Conservation (phyloP, 2,329 filamentous ascomycete species). For the Piedraia hortae region DNA sequence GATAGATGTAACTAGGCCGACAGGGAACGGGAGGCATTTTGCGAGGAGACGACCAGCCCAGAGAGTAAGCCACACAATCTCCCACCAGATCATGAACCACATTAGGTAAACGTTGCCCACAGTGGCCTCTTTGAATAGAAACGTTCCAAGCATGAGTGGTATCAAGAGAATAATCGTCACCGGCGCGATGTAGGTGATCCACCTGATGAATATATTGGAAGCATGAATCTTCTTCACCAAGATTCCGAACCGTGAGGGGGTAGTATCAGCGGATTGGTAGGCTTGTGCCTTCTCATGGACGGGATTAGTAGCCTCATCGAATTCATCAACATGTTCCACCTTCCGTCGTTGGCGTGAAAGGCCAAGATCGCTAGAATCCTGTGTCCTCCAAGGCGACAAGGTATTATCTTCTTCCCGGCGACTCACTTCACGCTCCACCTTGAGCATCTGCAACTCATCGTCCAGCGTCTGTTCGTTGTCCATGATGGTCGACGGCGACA, state of each 20-base stretch:
- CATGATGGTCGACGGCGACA: conserved; percentile 27
- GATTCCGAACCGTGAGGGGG: conserved; percentile 31
- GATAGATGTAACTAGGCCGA: conserved; percentile 38
- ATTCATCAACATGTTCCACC: conserved; percentile 34
- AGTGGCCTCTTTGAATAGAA: conserved; percentile 25
- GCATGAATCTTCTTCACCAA: conserved; percentile 37
- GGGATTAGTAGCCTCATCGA: conserved; percentile 39
- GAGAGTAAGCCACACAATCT: conserved; percentile 73
- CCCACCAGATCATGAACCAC: conserved; percentile 91
- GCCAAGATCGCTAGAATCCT: conserved; percentile 19
- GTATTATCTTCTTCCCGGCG: conserved; percentile 13
- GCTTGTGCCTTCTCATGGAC: conserved; percentile 37
- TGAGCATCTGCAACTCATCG: conserved; percentile 37
- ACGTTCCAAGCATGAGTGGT: conserved; percentile 35
- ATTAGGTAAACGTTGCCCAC: conserved; percentile 50
- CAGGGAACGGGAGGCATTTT: conserved; percentile 33
- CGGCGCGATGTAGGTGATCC: conserved; percentile 43
- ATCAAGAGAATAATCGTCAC: conserved; percentile 36
- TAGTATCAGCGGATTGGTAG: conserved; percentile 36
- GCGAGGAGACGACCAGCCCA: conserved; percentile 46
- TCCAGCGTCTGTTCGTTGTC: conserved; percentile 33
- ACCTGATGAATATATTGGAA: conserved; percentile 38
- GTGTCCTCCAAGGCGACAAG: conserved; percentile 3
- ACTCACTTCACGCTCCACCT: conserved; percentile 33
- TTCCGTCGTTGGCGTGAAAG: conserved; percentile 23